Conservation (phyloP, 2,329 filamentous ascomycete genomes). For the Pyrenophora graminea region DNA sequence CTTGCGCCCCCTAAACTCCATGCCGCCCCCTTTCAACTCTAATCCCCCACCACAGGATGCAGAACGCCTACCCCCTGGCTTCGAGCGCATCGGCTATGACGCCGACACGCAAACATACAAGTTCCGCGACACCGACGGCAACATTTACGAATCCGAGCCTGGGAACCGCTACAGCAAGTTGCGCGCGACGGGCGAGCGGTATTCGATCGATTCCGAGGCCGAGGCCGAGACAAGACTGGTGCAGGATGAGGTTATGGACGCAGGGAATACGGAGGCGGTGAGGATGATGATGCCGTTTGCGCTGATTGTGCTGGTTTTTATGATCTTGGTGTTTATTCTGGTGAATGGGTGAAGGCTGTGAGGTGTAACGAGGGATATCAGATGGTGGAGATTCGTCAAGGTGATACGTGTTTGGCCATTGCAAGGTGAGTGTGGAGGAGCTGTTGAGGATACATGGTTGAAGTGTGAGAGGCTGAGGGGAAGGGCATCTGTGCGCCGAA, state of each 20-base stretch:
- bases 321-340: conserved; percentile 50
- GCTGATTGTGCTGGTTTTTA: conserved; percentile 56
- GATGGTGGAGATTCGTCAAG: conserved; percentile 50
- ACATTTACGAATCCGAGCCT: conserved; percentile 56
- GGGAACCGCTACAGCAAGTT: conserved; percentile 58
- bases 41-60: conserved; percentile 46
- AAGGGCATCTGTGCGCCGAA: conserved; percentile 52
- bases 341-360: conserved; percentile 11
- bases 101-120: conserved; percentile 60
- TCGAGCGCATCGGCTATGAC: conserved; percentile 61
- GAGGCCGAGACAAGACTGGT: background rate
- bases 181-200: conserved; percentile 17
- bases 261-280: conserved; percentile 50
- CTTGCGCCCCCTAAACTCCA: background rate
- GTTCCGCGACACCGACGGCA: conserved; percentile 56
- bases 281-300: conserved; percentile 64
- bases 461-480: conserved; percentile 56
- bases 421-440: conserved; percentile 54
- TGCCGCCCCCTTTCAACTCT: too few species aligned
- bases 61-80: conserved; percentile 60
- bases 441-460: conserved; percentile 49
- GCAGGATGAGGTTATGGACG: conserved; percentile 22
- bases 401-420: conserved; percentile 61
- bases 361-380: conserved; percentile 32
- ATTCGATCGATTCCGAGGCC: too few species aligned